Base-by-base conservation (phyloP, 345 rosid genomes). In the Boechera retrofracta region DNA sequence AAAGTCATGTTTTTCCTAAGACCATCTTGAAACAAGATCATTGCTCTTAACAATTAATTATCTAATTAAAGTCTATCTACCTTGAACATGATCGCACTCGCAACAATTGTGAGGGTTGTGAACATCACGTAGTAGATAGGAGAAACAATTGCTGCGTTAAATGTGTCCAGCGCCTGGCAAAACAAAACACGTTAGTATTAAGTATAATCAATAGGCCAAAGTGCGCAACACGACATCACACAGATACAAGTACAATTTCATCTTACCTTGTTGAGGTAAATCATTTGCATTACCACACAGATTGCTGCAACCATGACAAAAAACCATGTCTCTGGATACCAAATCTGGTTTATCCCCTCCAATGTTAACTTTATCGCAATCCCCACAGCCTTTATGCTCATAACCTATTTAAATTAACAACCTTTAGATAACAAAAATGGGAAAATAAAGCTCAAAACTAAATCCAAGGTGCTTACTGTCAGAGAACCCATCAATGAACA, bases 381-480 rank as follows among this genome's bases (percentile, higher is more conserved):
- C 77, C 98, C 98, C 39, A 94, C 87, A 16, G 98, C 98, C 79
- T 94, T 94, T 77, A 94, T 88, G 89, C 97, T 94, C 72, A 90
- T 89, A 33, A 94, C 97, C 98, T 90, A 84, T 58, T 74, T 41
- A 72, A 5, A 57, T 3, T 8, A 29, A 26, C 18, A 48, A 47
- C 6, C 10, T 18, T 56, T 7, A 63, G 6, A 16, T 3, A 28
- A 33, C 0, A 35, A 6, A 12, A 24, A 15, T 1, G 6, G 16
- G 7, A 7, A 35, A 41, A 13, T 0, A 11, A 21, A 72, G 35
- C 51, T 49, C 28, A 69, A 59, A 48, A 39, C 35, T 18, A 31
- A 39, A 3, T 49, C 3, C 10, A 47, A 58, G 54, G 39, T 48
- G 61, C 74, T 81, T 85, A 91, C 97, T 78, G 94, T 91, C 29